Percentiles rank a stretch among this genome's conserved stretches.
Conservation (phyloP, 2,329 filamentous ascomycete genomes). For the Ophiosphaerella korrae region DNA sequence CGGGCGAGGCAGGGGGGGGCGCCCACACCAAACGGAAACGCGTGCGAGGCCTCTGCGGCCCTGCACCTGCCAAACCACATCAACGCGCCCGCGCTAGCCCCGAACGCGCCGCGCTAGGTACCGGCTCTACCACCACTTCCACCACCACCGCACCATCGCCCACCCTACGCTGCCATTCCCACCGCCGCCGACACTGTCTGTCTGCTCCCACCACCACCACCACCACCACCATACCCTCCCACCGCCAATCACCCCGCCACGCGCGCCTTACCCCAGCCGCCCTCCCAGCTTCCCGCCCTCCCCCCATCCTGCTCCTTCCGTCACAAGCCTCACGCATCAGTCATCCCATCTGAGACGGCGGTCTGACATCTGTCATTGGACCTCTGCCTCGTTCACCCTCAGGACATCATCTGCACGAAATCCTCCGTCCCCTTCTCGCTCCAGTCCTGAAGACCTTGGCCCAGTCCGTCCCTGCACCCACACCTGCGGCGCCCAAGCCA, state of each 20-base stretch:
- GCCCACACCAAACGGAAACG: too few species aligned
- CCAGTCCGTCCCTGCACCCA: constrained; percentile 7
- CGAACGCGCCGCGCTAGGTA: too few species aligned
- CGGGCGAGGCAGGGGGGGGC: too few species aligned
- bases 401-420: constrained; percentile 60
- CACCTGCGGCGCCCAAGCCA: constrained; percentile 9
- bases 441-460: background rate
- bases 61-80: background rate
- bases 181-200: too few species aligned
- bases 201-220: background rate
- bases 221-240: constrained; percentile 7
- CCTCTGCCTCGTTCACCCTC: constrained; percentile 25
- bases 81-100: too few species aligned
- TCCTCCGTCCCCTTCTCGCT: constrained; percentile 48
- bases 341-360: constrained; percentile 40
- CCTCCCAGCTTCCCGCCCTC: constrained; percentile 16
- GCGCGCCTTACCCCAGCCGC: constrained; percentile 15
- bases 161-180: too few species aligned
- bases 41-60: too few species aligned
- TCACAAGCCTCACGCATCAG: constrained; percentile 47
- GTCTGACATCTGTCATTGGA: constrained; percentile 46
- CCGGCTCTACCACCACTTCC: too few species aligned
- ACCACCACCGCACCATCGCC: too few species aligned
- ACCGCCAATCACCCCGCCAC: constrained; percentile 38
- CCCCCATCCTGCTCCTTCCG: constrained; percentile 19